Percentiles rank a stretch among this genome's conserved stretches.
Conservation (phyloP, 2,329 filamentous ascomycete genomes). For the Pestalotiopsis sp. region DNA sequence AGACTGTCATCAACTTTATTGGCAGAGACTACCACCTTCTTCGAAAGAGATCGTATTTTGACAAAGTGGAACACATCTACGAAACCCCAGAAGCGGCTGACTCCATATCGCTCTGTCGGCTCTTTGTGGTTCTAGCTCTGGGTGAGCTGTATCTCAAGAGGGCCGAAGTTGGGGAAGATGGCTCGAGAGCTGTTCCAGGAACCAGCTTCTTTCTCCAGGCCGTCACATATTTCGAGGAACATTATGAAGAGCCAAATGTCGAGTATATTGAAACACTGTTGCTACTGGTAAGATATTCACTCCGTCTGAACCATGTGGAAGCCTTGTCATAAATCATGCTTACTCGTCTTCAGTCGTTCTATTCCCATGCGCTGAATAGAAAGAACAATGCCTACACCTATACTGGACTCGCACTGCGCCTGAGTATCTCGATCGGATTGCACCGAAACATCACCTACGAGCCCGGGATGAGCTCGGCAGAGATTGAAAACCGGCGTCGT, state of each 20-base stretch:
- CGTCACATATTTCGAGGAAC: constrained; percentile 34
- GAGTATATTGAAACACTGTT: constrained; percentile 39
- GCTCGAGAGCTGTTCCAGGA: constrained; percentile 33
- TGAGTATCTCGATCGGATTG: constrained; percentile 38
- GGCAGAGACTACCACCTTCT: constrained; percentile 39
- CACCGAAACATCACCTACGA: constrained; percentile 33
- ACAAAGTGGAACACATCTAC: constrained; percentile 33
- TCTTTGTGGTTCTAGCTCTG: constrained; percentile 20
- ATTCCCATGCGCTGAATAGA: constrained; percentile 39
- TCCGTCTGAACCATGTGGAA: neutral
- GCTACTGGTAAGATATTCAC: constrained; percentile 32
- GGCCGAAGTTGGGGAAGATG: constrained; percentile 17
- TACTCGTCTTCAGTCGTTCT: constrained; percentile 29
- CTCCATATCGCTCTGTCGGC: constrained; percentile 14
- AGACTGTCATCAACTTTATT: constrained; percentile 37
- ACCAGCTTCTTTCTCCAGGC: constrained; percentile 37
- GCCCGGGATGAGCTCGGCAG: constrained; percentile 29
- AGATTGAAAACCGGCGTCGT: constrained; percentile 31
- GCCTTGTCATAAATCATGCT: neutral
- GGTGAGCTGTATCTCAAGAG: constrained; percentile 22
- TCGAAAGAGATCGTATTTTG: constrained; percentile 32
- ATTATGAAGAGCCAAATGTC: constrained; percentile 37
- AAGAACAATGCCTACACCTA: constrained; percentile 40
- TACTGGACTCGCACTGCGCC: constrained; percentile 38
- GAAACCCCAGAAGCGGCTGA: constrained; percentile 21